Evolutionary conservation across 2,329 filamentous ascomycete genomes (phyloP).

Genomic region (Monilinia vaccinii-corymbosi): DNA sequence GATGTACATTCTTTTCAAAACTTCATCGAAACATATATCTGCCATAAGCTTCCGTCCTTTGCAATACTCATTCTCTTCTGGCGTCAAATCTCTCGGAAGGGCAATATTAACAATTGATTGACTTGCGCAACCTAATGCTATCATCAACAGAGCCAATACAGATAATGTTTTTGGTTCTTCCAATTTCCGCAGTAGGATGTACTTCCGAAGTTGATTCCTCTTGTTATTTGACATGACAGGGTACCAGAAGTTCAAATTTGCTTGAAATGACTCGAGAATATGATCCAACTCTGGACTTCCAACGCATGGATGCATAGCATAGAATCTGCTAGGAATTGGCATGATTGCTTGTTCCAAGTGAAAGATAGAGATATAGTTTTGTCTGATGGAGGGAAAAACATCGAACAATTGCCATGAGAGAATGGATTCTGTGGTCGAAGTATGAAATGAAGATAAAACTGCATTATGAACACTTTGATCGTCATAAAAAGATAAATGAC

Average conservation of each 20-base stretch:
- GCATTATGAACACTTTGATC: slow-evolving; percentile 33
- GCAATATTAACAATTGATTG: slow-evolving; percentile 32
- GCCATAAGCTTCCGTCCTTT: slow-evolving; percentile 18
- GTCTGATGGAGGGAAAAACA: slow-evolving; percentile 35
- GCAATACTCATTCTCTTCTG: slow-evolving; percentile 28
- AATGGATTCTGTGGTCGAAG: slow-evolving; percentile 42
- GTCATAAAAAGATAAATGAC: background rate
- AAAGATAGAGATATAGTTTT: slow-evolving; percentile 38
- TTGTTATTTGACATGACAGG: slow-evolving; percentile 38
- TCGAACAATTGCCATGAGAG: slow-evolving; percentile 43
- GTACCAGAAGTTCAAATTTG: slow-evolving; percentile 44
- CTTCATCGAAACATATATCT: slow-evolving; percentile 27
- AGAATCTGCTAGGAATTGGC: slow-evolving; percentile 29
- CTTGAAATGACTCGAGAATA: slow-evolving; percentile 37
- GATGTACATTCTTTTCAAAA: slow-evolving; percentile 37
- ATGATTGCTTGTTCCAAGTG: slow-evolving; percentile 37
- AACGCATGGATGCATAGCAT: slow-evolving; percentile 36
- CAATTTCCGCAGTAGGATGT: background rate
- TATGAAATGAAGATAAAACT: slow-evolving; percentile 41
- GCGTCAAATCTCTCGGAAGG: slow-evolving; percentile 10
- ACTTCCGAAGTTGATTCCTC: slow-evolving; percentile 17
- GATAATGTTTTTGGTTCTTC: background rate
- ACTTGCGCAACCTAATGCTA: slow-evolving; percentile 40
- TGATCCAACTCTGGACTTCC: slow-evolving; percentile 34
- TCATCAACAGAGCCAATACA: slow-evolving; percentile 38